Evolutionary conservation across 2,329 filamentous ascomycete species (phyloP).

Genomic region (Aspergillus udagawae): DNA sequence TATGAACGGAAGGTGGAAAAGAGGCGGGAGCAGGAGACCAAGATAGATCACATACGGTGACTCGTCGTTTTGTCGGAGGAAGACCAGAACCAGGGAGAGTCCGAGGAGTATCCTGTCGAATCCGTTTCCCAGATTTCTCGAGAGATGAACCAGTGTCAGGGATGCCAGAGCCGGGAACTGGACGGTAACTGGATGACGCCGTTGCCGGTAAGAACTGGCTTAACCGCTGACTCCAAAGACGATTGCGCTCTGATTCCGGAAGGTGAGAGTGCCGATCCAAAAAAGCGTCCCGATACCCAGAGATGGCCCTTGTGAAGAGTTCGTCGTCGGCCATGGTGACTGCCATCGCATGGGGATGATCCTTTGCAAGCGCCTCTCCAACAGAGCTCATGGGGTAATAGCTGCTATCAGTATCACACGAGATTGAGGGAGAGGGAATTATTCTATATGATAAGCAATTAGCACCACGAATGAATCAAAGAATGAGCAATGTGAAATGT

Average conservation of each 20-base stretch:
- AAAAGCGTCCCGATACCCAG: constrained; percentile 40
- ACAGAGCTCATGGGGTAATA: constrained; percentile 7
- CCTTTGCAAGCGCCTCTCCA: constrained; percentile 13
- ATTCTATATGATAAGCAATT: constrained; percentile 6
- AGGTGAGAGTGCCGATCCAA: constrained; percentile 40
- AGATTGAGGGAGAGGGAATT: constrained; percentile 2
- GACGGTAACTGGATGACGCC: constrained; percentile 16
- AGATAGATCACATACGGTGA: constrained; percentile 43
- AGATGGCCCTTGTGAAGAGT: constrained; percentile 39
- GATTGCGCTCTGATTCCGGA: constrained; percentile 37
- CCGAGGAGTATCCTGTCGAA: constrained; percentile 40
- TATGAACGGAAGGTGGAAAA: constrained; percentile 18
- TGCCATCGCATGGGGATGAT: constrained; percentile 27
- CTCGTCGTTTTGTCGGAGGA: constrained; percentile 41
- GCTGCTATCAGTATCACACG: constrained; percentile 31
- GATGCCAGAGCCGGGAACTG: constrained; percentile 17
- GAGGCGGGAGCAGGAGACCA: constrained; percentile 35
- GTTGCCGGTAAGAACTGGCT: constrained; percentile 35
- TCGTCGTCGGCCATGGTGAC: constrained; percentile 35
- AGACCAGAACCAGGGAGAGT: constrained; percentile 37
- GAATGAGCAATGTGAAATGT: constrained; percentile 2
- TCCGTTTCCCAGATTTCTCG: constrained; percentile 39
- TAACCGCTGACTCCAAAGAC: constrained; percentile 38
- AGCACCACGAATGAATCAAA: constrained; percentile 8
- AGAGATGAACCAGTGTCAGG: constrained; percentile 18